Evolutionary conservation across 768 basidiomycete species (phyloP), one percentile per base, ranked within the genome.

Genomic region (Xanthoconium stramineum): DNA sequence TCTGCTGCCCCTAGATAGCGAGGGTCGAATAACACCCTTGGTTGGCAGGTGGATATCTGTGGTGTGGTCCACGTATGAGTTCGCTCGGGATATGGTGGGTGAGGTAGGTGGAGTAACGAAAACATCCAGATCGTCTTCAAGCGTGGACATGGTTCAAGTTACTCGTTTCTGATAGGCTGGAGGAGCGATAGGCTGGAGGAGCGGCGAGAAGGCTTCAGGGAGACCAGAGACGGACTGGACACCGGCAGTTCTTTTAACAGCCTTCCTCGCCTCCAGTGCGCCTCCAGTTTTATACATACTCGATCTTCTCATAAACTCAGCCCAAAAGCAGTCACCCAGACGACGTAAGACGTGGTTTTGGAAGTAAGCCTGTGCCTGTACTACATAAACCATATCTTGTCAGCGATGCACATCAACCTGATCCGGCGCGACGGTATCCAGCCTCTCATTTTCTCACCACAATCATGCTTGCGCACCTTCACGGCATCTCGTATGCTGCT

Each of bases 81-180:
- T 59, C 29, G 59, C 47, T 36, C 65, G 67, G 52, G 68, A 62
- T 44, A 66, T 52, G 53, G 57, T 60, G 28, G 78, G 78, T 19
- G 78, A 76, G 15, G 71, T 69, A 9, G 79, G 78, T 28, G 78
- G 78, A 17, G 78, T 80, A 47, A 70, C 67, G 60, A 78, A 80
- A 45, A 67, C 69, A 52, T 80, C 65, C 48, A 59, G 32, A 50
- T 67, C 78, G 48, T 60, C 50, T 54, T 78, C 76, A 32, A 65
- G 66, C 42, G 65, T 66, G 56, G 63, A 62, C 68, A 77, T 73
- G 7, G 63, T 56, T 51, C 57, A 58, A 53, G 57, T 32, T 51
- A 4, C 36, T 55, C 47, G 44, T 17, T 46, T 55, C 47, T 45
- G 50, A 58, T 58, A 44, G 49, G 48, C 36, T 59, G 50, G 43